Evolutionary conservation across 257 asterid genomes (phyloP).

Genomic region (Agastache rugosa): DNA sequence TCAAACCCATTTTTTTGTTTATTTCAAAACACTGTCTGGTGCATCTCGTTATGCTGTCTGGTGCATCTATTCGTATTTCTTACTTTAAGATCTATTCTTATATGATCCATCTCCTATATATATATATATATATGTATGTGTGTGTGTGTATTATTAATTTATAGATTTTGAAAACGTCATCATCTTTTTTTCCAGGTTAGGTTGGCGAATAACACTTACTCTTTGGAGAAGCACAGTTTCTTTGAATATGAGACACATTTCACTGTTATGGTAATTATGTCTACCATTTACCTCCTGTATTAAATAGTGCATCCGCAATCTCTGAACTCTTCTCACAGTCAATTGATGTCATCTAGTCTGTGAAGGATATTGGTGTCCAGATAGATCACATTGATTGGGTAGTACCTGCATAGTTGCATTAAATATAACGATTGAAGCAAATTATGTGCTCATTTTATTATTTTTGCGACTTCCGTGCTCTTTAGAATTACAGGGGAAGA

Average conservation of each 20-base stretch:
- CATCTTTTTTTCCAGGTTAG: conserved; percentile 65
- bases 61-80: no score
- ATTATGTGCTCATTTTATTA: conserved; percentile 13
- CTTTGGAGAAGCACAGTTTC: conserved; percentile 78
- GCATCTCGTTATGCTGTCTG: no score
- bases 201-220: conserved; percentile 82
- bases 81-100: no score
- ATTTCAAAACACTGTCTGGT: no score
- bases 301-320: conserved; percentile 4
- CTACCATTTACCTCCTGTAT: conserved; percentile 3
- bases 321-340: conserved; percentile 9
- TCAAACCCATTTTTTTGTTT: no score
- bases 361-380: background rate
- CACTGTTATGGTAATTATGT: conserved; percentile 85
- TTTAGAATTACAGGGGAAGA: conserved; percentile 88
- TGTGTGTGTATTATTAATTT: background rate
- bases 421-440: conserved; percentile 25
- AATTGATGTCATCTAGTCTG: conserved; percentile 15
- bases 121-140: no score
- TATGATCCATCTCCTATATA: no score
- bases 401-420: conserved; percentile 18
- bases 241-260: conserved; percentile 96
- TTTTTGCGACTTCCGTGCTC: conserved; percentile 20
- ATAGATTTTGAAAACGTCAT: background rate
- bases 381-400: conserved; percentile 6